Evolutionary conservation across 2,329 filamentous ascomycete species (phyloP).

Genomic region (Didymella lethalis): DNA sequence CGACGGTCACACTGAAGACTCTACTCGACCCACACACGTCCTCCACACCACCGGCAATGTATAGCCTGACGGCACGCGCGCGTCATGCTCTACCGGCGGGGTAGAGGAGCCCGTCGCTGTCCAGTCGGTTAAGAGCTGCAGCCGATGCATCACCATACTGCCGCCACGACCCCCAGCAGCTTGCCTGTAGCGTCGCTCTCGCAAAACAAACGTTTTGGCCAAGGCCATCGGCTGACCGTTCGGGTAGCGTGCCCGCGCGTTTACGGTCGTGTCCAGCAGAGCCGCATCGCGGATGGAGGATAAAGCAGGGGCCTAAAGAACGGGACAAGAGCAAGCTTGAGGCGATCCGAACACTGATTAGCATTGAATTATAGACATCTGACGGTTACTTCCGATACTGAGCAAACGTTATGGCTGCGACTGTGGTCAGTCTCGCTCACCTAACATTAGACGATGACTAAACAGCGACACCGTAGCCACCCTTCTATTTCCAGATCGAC

Average conservation of each 20-base stretch:
- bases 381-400: too few species aligned
- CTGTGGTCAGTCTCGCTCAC: too few species aligned
- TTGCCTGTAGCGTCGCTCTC: conserved; percentile 26
- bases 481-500: conserved; percentile 35
- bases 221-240: conserved; percentile 39
- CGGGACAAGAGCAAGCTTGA: too few species aligned
- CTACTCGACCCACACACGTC: not conserved
- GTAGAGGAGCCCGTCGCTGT: conserved; percentile 34
- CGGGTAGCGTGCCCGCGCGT: conserved; percentile 21
- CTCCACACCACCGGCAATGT: not conserved
- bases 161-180: conserved; percentile 34
- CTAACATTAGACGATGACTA: too few species aligned
- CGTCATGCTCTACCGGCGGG: conserved; percentile 35
- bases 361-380: too few species aligned
- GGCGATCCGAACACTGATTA: too few species aligned
- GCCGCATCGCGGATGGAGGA: conserved; percentile 39
- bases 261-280: conserved; percentile 35
- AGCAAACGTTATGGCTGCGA: too few species aligned
- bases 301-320: conserved; percentile 33
- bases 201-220: conserved; percentile 26
- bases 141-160: conserved; percentile 36
- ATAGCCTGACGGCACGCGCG: conserved; percentile 23
- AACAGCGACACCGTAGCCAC: not conserved
- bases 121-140: conserved; percentile 38
- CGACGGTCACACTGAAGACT: not conserved